Conservation (phyloP, 2,329 filamentous ascomycete species). For the Ceratocystis variospora region DNA sequence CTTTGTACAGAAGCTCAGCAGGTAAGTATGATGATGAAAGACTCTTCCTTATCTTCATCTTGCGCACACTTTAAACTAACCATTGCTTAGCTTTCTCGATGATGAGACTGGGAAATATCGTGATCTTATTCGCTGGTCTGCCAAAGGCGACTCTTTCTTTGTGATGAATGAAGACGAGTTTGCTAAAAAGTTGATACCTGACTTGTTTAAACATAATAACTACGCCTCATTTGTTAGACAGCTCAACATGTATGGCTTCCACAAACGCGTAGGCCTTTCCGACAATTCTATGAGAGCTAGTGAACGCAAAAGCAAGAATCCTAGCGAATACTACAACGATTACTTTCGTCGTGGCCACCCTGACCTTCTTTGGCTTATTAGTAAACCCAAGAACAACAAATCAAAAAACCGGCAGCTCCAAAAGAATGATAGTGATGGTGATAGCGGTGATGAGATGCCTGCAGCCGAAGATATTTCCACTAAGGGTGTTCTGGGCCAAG, state of each 20-base stretch:
- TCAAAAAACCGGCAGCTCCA: conserved; percentile 47
- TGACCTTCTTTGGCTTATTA: conserved; percentile 88
- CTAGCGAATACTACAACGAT: conserved; percentile 94
- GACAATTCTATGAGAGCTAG: conserved; percentile 97
- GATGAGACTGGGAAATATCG: conserved; percentile 65
- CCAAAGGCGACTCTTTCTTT: conserved; percentile 90
- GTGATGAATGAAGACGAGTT: conserved; percentile 97
- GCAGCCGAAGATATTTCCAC: conserved; percentile 29
- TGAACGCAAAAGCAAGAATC: conserved; percentile 92
- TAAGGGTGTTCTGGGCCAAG: conserved; percentile 12
- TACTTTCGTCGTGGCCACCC: conserved; percentile 90
- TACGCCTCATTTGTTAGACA: conserved; percentile 94
- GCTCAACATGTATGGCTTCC: conserved; percentile 95
- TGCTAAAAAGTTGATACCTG: conserved; percentile 89
- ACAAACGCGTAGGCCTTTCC: conserved; percentile 84
- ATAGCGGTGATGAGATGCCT: conserved; percentile 44
- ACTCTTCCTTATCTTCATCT: too few species aligned
- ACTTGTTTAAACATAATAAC: conserved; percentile 98
- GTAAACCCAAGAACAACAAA: conserved; percentile 73
- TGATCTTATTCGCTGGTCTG: conserved; percentile 91
- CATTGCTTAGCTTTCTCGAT: conserved; percentile 65
- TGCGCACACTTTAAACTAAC: conserved; percentile 21
- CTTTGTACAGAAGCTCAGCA: conserved; percentile 96
- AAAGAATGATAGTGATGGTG: conserved; percentile 55
- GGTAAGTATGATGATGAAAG: conserved; percentile 41